Percentiles rank a stretch among this genome's conserved stretches.
Conservation (phyloP, 2,329 filamentous ascomycete genomes). For the Shiraia bambusicola region DNA sequence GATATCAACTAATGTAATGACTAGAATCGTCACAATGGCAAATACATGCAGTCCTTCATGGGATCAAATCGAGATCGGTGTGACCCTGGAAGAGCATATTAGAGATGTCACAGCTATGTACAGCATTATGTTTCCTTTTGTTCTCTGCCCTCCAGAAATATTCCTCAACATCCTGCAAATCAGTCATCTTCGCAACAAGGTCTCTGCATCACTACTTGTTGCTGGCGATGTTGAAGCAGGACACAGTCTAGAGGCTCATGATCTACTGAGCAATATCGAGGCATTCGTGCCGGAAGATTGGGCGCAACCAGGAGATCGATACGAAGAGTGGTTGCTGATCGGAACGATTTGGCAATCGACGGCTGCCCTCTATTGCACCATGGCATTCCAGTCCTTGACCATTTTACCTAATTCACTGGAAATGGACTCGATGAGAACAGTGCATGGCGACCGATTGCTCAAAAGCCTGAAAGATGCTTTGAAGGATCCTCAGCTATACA, state of each 20-base stretch:
- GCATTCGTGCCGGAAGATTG: constrained; percentile 27
- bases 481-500: constrained; percentile 8
- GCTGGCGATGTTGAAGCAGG: constrained; percentile 8
- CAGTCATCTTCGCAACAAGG: constrained; percentile 23
- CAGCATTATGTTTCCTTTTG: constrained; percentile 30
- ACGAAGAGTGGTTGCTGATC: constrained; percentile 26
- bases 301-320: constrained; percentile 26
- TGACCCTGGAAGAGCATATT: constrained; percentile 11
- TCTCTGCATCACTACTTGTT: constrained; percentile 6
- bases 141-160: constrained; percentile 26
- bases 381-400: constrained; percentile 26
- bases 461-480: constrained; percentile 10
- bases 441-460: constrained; percentile 17
- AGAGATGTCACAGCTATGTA: constrained; percentile 23
- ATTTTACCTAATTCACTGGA: constrained; percentile 19
- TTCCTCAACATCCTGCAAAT: constrained; percentile 29
- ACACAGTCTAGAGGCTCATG: constrained; percentile 18
- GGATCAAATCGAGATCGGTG: constrained; percentile 28
- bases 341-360: constrained; percentile 28
- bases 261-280: constrained; percentile 24
- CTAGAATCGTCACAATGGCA: constrained; percentile 25
- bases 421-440: constrained; percentile 16
- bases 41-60: constrained; percentile 30
- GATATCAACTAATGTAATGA: neutral
- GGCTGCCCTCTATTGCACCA: constrained; percentile 30